Evolutionary conservation across 2,329 filamentous ascomycete genomes (phyloP), one percentile per base, ranked within the genome.

Genomic region (Diaporthe longicolla): DNA sequence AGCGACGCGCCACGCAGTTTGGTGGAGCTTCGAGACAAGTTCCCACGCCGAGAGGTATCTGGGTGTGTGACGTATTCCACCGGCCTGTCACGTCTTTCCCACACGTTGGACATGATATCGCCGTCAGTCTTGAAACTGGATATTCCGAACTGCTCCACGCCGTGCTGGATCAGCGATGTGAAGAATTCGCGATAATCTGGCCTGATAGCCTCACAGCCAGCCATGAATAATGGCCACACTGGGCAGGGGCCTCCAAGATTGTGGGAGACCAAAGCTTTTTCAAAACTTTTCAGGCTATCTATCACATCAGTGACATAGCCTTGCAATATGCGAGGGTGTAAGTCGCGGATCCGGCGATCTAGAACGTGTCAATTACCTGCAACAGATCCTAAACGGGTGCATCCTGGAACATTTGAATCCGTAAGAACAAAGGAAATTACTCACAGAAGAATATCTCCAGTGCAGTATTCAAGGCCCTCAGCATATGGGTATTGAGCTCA

Each of bases 51-150:
- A 11, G 58, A 40, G 9, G 58, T 21, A 15, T 24, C 40, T 13
- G 40, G 17, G 37, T 15, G 13, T 17, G 17, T 8, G 15, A 24
- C 21, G 2, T 45, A 24, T 9, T 63, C 8, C 37, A 45, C 5
- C n/a, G 37, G 58, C 3, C 37, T 63, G 40, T 63, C 58, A 6
- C 40, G 58, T 13, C 37, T 63, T 11, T 63, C 17, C 37, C 58
- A 63, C n/a, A 63, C 58, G 15, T 9, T 63, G 37, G 58, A 63
- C 58, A 63, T 63, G 58, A 63, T 63, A 63, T 63, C 37, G 19
- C 37, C 58, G 1, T 37, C 58, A 24, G 37, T 63, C 58, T 29
- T 45, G 40, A 63, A 63, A 45, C 58, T 63, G 1, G 58, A 63
- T 6, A 63, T 63, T 4, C 58, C 58, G 17, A 45, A 63, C 11